phyloP scores from a whole-genome alignment of 2,329 filamentous ascomycete genomes.

The Trichoderma afroharzianum region DNA sequence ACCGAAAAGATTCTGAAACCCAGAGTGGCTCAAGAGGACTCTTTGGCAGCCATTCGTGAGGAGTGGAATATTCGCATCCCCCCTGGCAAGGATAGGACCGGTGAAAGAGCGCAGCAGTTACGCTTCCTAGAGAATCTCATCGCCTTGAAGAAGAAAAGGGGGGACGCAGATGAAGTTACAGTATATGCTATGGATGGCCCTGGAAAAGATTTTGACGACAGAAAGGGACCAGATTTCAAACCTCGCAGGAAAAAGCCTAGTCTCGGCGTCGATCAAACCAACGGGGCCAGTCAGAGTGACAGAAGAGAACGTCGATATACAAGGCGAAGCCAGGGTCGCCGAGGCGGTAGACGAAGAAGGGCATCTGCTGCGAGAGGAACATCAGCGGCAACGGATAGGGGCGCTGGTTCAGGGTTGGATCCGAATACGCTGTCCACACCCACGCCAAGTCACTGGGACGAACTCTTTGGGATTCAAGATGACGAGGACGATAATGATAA shows the following conservation, averaged over 20 bases:
- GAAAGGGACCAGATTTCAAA: slow-evolving; percentile 39
- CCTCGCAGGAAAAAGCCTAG: slow-evolving; percentile 28
- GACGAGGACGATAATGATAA: slow-evolving; percentile 28
- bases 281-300: slow-evolving; percentile 22
- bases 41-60: slow-evolving; percentile 38
- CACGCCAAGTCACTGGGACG: slow-evolving; percentile 35
- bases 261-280: slow-evolving; percentile 20
- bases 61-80: slow-evolving; percentile 46
- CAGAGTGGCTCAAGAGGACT: slow-evolving; percentile 35
- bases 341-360: slow-evolving; percentile 16
- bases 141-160: slow-evolving; percentile 59
- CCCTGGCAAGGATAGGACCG: slow-evolving; percentile 43
- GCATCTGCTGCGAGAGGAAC: slow-evolving; percentile 13
- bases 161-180: slow-evolving; percentile 63
- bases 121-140: slow-evolving; percentile 65
- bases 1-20: slow-evolving; percentile 58
- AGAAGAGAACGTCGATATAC: slow-evolving; percentile 17
- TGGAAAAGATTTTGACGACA: slow-evolving; percentile 41
- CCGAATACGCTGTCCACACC: slow-evolving; percentile 30
- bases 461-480: slow-evolving; percentile 24
- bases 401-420: background rate
- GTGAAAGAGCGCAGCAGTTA: slow-evolving; percentile 46
- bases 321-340: slow-evolving; percentile 18
- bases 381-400: slow-evolving; percentile 13
- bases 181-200: slow-evolving; percentile 49